Conservation (phyloP, 2,329 filamentous ascomycete species). For the Chaetomiaceae sp. region DNA sequence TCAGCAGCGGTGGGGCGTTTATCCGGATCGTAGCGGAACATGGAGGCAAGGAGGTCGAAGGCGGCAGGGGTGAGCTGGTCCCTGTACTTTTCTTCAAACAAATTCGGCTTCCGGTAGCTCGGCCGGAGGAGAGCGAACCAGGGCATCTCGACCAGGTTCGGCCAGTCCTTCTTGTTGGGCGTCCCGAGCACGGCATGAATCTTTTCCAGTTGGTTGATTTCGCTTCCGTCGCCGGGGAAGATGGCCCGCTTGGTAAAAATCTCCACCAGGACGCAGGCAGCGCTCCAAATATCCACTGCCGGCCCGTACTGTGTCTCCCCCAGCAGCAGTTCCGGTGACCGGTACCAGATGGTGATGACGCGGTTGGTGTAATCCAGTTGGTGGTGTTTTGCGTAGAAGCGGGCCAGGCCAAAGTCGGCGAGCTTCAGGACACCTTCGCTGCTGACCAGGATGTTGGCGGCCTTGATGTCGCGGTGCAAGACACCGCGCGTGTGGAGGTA, state of each 20-base stretch:
- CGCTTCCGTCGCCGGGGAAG: conserved; percentile 92
- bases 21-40: conserved; percentile 85
- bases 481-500: conserved; percentile 93
- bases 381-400: conserved; percentile 90
- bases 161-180: conserved; percentile 80
- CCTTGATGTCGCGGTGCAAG: conserved; percentile 95
- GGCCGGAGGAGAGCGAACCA: conserved; percentile 94
- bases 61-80: conserved; percentile 72
- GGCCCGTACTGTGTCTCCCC: conserved; percentile 88
- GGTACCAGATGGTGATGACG: conserved; percentile 98
- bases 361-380: conserved; percentile 96
- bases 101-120: conserved; percentile 62
- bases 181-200: conserved; percentile 93
- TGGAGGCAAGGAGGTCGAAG: conserved; percentile 73
- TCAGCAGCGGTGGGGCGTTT: conserved; percentile 79
- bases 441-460: conserved; percentile 93
- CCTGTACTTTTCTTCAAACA: conserved; percentile 79
- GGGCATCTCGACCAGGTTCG: conserved; percentile 83
- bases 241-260: conserved; percentile 93
- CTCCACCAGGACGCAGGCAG: conserved; percentile 92
- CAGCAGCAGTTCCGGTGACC: conserved; percentile 81
- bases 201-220: conserved; percentile 92
- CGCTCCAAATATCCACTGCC: conserved; percentile 93
- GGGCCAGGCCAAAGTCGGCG: conserved; percentile 91
- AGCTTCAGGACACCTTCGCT: conserved; percentile 84